Evolutionary conservation across 2,329 filamentous ascomycete genomes (phyloP).

Genomic region (Clonostachys rhizophaga): DNA sequence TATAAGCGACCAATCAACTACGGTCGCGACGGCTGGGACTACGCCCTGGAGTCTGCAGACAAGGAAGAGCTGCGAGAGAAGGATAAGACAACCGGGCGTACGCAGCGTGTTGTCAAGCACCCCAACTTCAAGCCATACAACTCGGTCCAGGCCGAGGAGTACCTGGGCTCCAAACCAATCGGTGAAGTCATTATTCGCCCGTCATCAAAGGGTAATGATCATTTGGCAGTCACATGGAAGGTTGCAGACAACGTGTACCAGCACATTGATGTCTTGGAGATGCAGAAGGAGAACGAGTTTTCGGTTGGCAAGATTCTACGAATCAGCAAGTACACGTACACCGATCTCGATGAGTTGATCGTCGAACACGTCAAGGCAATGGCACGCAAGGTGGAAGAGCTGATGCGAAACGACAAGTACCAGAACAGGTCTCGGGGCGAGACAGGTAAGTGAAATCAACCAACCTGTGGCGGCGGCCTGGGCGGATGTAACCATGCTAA

Average conservation of each 20-base stretch:
- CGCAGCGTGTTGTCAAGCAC: conserved; percentile 95
- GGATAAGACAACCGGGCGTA: conserved; percentile 78
- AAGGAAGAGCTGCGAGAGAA: conserved; percentile 81
- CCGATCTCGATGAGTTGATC: conserved; percentile 94
- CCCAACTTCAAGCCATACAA: conserved; percentile 95
- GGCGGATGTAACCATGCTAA: conserved; percentile 8
- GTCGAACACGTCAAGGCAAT: conserved; percentile 97
- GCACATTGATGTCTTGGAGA: conserved; percentile 93
- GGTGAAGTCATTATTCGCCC: conserved; percentile 95
- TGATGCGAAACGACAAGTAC: conserved; percentile 93
- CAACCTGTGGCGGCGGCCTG: background rate
- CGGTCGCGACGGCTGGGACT: conserved; percentile 81
- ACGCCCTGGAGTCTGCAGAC: conserved; percentile 73
- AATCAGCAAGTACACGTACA: conserved; percentile 88
- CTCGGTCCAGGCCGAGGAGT: conserved; percentile 87
- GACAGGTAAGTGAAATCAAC: conserved; percentile 62
- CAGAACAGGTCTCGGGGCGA: conserved; percentile 75
- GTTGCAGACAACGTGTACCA: conserved; percentile 95
- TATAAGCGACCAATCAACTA: conserved; percentile 67
- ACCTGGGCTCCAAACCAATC: conserved; percentile 75
- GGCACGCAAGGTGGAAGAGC: conserved; percentile 95
- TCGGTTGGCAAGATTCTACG: conserved; percentile 82
- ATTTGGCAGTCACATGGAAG: conserved; percentile 97
- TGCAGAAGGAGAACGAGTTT: conserved; percentile 97
- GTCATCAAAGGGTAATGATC: conserved; percentile 91